Evolutionary conservation across 305 asterid species (phyloP), one percentile per base, ranked within the genome.

Genomic region (Caryopteris hybrid): DNA sequence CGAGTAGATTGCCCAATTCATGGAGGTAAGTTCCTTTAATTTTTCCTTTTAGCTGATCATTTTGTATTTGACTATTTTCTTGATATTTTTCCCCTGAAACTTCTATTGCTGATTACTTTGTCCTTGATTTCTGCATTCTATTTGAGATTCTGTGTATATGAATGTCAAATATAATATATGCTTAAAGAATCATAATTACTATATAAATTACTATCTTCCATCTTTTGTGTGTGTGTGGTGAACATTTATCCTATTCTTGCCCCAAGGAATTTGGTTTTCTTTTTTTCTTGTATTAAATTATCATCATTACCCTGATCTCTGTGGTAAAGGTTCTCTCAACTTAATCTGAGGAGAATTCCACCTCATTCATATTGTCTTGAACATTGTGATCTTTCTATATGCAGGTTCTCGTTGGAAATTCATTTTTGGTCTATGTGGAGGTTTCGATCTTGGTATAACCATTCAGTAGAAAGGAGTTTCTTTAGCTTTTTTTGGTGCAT

Each of bases 341-440:
- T 29, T 11, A 48, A 38, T 12, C 23, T 34, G 66, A 47, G 71
- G 68, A 4, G 9, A 38, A 36, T 42, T 53, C 52, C 59, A 38
- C 7, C 14, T 58, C 14, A 20, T 68, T 47, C 53, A 50, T 70
- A 34, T 46, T 45, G 20, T 54, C 65, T 74, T 80, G 54, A 71
- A 20, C 38, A 25, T 36, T 60, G 45, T 38, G 27, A 52, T 72
- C 17, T 76, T 56, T 51, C 20, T n/a, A 52, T 43, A 6, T 84
- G 88, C 95, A 85, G 95, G 87, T 74, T 78, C 71, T 57, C 64
- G 71, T 71, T 51, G 84, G 80, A 77, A 76, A 72, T 75, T 68
- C 59, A 50, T 41, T 65, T 79, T 73, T 78, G 84, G 73, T 66
- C 63, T 66, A 58, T 60, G 74, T 64, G 82, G 85, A 79, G 81